Percentiles rank a stretch among this genome's conserved stretches.
Conservation (phyloP, 257 asterid species). For the Primulina eburnea region DNA sequence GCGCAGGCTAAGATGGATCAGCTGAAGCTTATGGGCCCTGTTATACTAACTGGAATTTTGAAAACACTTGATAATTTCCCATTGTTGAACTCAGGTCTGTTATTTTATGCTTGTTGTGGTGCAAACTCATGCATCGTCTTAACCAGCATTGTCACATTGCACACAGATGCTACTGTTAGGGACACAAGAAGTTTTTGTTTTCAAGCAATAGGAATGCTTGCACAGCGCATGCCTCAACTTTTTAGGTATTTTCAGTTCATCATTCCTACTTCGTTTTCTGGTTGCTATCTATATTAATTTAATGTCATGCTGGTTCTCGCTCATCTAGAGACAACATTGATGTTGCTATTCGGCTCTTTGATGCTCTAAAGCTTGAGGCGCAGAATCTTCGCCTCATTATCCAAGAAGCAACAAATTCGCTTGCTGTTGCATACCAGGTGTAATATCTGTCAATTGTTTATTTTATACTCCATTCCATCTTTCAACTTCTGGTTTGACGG, state of each 20-base stretch:
- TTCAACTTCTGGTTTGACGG: conserved; percentile 32
- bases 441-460: conserved; percentile 15
- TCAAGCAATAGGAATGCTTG: conserved; percentile 96
- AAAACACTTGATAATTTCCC: conserved; percentile 72
- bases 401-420: conserved; percentile 92
- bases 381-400: conserved; percentile 75
- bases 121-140: conserved; percentile 26
- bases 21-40: conserved; percentile 92
- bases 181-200: conserved; percentile 80
- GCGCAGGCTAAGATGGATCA: conserved; percentile 82
- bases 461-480: conserved; percentile 25
- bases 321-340: conserved; percentile 67
- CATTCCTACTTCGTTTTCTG: conserved; percentile 11
- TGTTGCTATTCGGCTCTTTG: conserved; percentile 85
- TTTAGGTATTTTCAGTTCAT: conserved; percentile 52
- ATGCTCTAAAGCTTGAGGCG: conserved; percentile 74
- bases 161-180: conserved; percentile 70
- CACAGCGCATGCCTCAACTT: conserved; percentile 93
- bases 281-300: conserved; percentile 15
- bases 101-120: conserved; percentile 26
- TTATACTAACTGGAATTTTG: conserved; percentile 71
- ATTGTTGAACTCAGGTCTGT: conserved; percentile 62
- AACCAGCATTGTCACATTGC: conserved; percentile 19
- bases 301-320: conserved; percentile 17
- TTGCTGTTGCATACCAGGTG: conserved; percentile 91